Percentiles rank a stretch among this genome's conserved stretches.
These are phyloP conservation scores for Amniculicola lignicola DNA, from an alignment of 495 filamentous ascomycete species.

Conservation along the genomic window DNA sequence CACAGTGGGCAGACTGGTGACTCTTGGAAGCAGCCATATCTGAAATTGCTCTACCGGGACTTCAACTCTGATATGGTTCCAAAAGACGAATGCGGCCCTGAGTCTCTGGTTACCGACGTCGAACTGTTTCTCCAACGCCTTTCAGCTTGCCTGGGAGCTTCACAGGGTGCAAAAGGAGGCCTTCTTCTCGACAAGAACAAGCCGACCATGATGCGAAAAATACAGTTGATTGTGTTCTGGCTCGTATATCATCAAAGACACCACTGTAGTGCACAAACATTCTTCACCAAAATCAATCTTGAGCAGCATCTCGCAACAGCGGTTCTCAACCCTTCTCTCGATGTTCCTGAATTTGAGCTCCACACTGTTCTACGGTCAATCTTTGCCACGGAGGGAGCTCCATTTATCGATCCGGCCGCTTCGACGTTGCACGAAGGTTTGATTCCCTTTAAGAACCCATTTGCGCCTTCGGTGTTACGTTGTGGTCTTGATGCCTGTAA, in stretches of 20 bases:
- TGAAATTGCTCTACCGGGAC: slow-evolving; percentile 25
- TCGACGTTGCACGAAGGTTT: not conserved
- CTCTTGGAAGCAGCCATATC: slow-evolving; percentile 16
- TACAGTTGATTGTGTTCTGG: slow-evolving; percentile 37
- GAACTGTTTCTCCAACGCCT: slow-evolving; percentile 18
- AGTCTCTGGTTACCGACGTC: slow-evolving; percentile 9
- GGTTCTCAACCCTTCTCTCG: slow-evolving; percentile 18
- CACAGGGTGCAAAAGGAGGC: not conserved
- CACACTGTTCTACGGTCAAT: slow-evolving; percentile 15
- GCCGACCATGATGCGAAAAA: slow-evolving; percentile 4
- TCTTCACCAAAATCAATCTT: slow-evolving; percentile 30
- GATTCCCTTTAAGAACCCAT: slow-evolving; percentile 33
- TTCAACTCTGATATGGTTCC: slow-evolving; percentile 35
- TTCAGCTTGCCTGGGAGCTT: not conserved
- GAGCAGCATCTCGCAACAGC: slow-evolving; percentile 30
- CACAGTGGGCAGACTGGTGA: not conserved
- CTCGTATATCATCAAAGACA: slow-evolving; percentile 30
- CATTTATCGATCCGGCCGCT: slow-evolving; percentile 8
- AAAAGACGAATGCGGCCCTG: slow-evolving; percentile 17
- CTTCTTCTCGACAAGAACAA: slow-evolving; percentile 2
- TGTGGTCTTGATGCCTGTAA: slow-evolving; percentile 30
- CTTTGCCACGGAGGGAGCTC: slow-evolving; percentile 1
- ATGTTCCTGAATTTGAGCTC: slow-evolving; percentile 11
- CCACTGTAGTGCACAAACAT: slow-evolving; percentile 34
- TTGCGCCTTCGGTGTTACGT: slow-evolving; percentile 34